phyloP scores from a whole-genome alignment of 2,329 filamentous ascomycete species.

The Botryotinia globosa region DNA sequence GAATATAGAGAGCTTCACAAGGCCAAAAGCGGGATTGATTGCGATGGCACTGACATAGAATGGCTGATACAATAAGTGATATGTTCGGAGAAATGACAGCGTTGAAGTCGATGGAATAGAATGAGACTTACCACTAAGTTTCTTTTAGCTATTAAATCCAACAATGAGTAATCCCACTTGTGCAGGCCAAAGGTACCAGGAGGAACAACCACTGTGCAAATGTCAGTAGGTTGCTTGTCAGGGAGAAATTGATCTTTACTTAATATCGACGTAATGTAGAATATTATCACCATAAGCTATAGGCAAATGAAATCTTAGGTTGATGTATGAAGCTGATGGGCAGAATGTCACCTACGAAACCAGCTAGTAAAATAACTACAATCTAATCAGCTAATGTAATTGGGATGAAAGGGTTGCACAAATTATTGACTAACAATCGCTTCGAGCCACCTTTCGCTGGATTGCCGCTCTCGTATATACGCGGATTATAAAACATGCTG shows the following conservation, averaged over 20 bases:
- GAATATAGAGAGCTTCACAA: neutral
- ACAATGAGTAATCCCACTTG: fast-evolving
- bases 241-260: fast-evolving
- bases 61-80: no score
- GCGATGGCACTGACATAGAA: fast-evolving
- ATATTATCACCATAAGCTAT: fast-evolving
- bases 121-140: no score
- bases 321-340: no score
- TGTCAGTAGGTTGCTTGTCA: fast-evolving
- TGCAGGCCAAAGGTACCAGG: fast-evolving
- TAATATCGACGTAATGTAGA: fast-evolving
- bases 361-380: fast-evolving
- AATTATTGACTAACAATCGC: no score
- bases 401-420: fast-evolving
- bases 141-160: fast-evolving
- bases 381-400: no score
- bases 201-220: fast-evolving
- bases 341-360: no score
- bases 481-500: no score
- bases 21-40: neutral
- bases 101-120: no score
- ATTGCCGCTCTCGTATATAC: no score
- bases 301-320: no score
- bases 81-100: no score
- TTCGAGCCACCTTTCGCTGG: fast-evolving